Base-by-base conservation (phyloP, 257 asterid genomes). In the Nicotiana undulata region DNA sequence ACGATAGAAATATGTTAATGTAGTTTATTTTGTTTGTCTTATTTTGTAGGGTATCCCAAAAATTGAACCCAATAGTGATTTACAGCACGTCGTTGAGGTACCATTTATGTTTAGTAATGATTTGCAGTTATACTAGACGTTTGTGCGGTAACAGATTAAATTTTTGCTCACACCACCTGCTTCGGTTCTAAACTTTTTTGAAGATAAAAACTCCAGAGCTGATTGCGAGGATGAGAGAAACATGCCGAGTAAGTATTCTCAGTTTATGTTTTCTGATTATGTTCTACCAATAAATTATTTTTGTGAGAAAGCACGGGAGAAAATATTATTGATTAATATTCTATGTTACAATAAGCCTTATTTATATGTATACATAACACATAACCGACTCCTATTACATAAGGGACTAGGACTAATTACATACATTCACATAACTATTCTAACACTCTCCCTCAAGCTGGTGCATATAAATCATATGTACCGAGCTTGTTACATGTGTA, bases 1-100 rank as follows among this genome's bases (percentile, higher is more conserved):
- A 49, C 26, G 17, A 26, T 74, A 74, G 22, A 22, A 22, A 44
- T 70, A 24, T 74, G 61, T 0, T 26, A 22, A 22, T 74, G 28
- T 24, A 13, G 26, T 24, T 79, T 67, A 34, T 12, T 63, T 78
- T 51, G 15, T 55, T 49, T 65, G 12, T 52, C 66, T 63, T 64
- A 63, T 72, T 63, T 79, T 83, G 77, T 85, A 96, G 99, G 99
- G 99, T 77, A 89, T 82, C 82, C 99, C 99, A 28, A 93, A 90
- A 89, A 86, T 91, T 90, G 99, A 96, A 84, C 98, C 97, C 60
- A 91, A 77, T 83, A 96, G 99, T 80, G 97, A 96, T 72, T 87
- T 94, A 87, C 99, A 96, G 84, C 94, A 87, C 88, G 87, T 70
- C 82, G 98, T 96, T 74, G 99, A 94, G 99, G 99, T 96, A 91